Evolutionary conservation across 495 filamentous ascomycete species (phyloP).

Genomic region (Hapsidospora chrysogenum): DNA sequence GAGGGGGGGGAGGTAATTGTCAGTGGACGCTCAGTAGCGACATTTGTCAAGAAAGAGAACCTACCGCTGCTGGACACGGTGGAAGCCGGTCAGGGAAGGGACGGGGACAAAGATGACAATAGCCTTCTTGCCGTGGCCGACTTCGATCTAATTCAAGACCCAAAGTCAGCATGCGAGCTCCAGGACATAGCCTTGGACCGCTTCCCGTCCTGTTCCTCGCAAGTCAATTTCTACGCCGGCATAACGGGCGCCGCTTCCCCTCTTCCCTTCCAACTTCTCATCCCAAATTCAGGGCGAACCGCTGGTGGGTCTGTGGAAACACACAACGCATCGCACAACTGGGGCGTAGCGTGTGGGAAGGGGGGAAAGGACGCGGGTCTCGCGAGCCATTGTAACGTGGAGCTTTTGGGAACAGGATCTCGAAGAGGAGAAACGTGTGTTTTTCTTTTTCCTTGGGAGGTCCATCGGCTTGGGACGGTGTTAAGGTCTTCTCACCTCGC

Average conservation of each 20-base stretch:
- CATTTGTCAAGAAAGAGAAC: conserved; percentile 10
- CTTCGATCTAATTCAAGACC: conserved; percentile 73
- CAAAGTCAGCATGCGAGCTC: conserved; percentile 54
- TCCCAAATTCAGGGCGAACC: background rate
- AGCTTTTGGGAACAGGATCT: conserved; percentile 4
- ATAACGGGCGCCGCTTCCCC: no score
- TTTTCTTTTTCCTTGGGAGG: background rate
- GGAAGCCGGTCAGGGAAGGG: conserved; percentile 85
- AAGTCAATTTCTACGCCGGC: conserved; percentile 4
- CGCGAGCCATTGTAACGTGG: conserved; percentile 1
- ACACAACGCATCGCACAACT: no score
- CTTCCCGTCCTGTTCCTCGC: conserved; percentile 49
- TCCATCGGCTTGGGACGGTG: conserved; percentile 2
- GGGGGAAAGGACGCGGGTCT: background rate
- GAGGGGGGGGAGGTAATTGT: conserved; percentile 7
- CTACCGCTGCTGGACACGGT: conserved; percentile 98
- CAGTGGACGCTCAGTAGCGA: background rate
- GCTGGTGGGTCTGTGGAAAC: no score
- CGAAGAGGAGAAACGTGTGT: background rate
- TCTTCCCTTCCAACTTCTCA: background rate
- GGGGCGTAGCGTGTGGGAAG: background rate
- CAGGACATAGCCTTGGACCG: conserved; percentile 46
- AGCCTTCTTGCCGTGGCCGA: conserved; percentile 99
- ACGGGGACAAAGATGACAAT: conserved; percentile 99
- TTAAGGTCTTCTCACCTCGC: conserved; percentile 68